phyloP scores from a whole-genome alignment of 495 filamentous ascomycete genomes.

The Penicillium odoratum region DNA sequence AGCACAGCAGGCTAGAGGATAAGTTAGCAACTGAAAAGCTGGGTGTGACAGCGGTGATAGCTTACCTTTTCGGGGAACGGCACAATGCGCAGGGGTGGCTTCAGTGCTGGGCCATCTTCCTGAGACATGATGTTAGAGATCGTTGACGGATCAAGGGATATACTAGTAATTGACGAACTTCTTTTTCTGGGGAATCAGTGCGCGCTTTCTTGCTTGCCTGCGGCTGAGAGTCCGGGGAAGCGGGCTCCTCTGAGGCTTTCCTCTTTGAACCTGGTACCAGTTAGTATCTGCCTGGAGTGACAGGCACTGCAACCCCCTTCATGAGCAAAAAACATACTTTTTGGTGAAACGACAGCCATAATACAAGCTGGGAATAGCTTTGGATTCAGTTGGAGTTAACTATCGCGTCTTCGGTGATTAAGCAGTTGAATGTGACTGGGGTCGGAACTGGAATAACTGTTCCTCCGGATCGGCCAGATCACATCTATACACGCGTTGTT shows the following conservation, averaged over 20 bases:
- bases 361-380: neutral
- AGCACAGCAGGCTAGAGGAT: conserved; percentile 72
- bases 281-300: conserved; percentile 7
- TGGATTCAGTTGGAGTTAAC: neutral
- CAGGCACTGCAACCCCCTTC: too few relatives aligned
- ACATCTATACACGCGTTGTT: conserved; percentile 13
- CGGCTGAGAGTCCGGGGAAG: conserved; percentile 53
- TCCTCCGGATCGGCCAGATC: conserved; percentile 20
- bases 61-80: conserved; percentile 83
- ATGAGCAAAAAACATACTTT: conserved; percentile 15
- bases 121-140: conserved; percentile 6
- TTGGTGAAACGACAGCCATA: conserved; percentile 27
- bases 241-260: conserved; percentile 72
- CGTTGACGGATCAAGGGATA: neutral
- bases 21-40: neutral
- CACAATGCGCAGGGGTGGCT: conserved; percentile 54
- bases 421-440: conserved; percentile 11
- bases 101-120: conserved; percentile 36
- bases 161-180: conserved; percentile 19
- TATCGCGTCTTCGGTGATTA: neutral
- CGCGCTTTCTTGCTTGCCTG: conserved; percentile 59
- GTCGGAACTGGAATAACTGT: conserved; percentile 15
- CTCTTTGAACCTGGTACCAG: conserved; percentile 61
- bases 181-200: conserved; percentile 55
- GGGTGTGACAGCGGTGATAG: conserved; percentile 4